Base-by-base conservation (phyloP, 805 yeast species). In the Wickerhamiella azyma region DNA sequence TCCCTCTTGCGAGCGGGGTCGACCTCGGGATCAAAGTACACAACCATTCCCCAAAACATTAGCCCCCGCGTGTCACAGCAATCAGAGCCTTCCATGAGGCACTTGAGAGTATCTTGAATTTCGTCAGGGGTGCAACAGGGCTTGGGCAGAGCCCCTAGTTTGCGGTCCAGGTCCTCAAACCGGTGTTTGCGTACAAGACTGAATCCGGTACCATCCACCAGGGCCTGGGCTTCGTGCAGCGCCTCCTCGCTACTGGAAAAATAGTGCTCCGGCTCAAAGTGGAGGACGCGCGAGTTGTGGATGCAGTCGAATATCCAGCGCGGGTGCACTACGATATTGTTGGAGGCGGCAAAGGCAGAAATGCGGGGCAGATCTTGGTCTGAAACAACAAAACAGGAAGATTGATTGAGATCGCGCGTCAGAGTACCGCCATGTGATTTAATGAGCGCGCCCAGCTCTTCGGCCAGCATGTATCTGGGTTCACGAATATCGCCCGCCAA, bases 271-370 rank as follows among this genome's bases (percentile, higher is more conserved):
- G 84, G 81, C 52, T 83, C 94, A 6, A 81, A 52, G 2, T 69
- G 70, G 0, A 84, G 59, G 1, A 76, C 39, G 2, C 53, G 43
- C 1, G 59, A 54, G 11, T 65, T 58, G 14, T 59, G 55, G 2
- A 83, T 63, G 53, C 92, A 77, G 52, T 83, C 88, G 39, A 76
- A 66, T 5, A 85, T 58, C 94, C 95, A 89, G 26, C 63, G 59
- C 0, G 94, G 85, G 43, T 62, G 69, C 7, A 85, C 57, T 0
- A 89, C 66, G 54, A 79, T 83, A 71, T 10, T 47, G 57, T 66
- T 26, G 64, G 28, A 21, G 18, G 29, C 10, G 5, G 46, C 6
- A 7, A 46, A 21, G 6, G 52, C 43, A 3, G 42, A 47, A 2
- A 52, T 52, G 2, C 50, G 49, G 9, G 53, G 52, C 16, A 43